phyloP scores from a whole-genome alignment of 2,329 filamentous ascomycete genomes.

The Pestalotiopsis sp. region DNA sequence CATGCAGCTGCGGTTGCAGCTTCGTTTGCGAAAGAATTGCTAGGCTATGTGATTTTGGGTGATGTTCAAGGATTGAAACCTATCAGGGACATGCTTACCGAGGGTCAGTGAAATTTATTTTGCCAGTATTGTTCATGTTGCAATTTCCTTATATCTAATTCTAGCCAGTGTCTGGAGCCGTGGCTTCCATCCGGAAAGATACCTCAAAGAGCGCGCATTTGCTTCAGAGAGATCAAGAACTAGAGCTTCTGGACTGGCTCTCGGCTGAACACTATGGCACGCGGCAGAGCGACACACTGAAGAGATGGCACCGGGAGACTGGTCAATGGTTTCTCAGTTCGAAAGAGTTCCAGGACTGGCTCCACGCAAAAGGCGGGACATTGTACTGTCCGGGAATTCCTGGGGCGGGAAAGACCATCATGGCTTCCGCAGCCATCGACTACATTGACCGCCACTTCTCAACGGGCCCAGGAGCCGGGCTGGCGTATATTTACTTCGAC shows the following conservation, averaged over 20 bases:
- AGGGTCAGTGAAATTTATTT: not conserved
- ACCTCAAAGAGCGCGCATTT: not conserved
- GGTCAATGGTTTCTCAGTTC: constrained; percentile 45
- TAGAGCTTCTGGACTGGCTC: constrained; percentile 38
- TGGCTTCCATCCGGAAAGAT: not conserved
- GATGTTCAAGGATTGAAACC: not conserved
- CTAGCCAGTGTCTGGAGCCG: not conserved
- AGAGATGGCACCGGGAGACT: constrained; percentile 37
- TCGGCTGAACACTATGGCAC: constrained; percentile 31
- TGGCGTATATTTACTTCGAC: constrained; percentile 48
- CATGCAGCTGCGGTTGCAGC: constrained; percentile 21
- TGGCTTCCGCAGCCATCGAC: constrained; percentile 41
- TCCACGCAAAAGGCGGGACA: constrained; percentile 20
- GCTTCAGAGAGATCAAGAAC: not conserved
- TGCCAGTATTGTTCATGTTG: not conserved
- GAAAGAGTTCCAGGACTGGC: constrained; percentile 32
- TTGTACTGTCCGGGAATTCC: constrained; percentile 48
- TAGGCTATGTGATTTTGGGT: not conserved
- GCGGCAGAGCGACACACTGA: constrained; percentile 40
- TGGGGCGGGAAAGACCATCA: constrained; percentile 49
- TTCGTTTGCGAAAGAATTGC: constrained; percentile 20
- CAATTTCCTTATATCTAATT: not conserved
- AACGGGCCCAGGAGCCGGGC: constrained; percentile 25
- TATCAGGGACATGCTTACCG: not conserved
- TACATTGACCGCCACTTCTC: constrained; percentile 30